A percentile compares a stretch with the other conserved stretches of the same genome.
Evolutionary conservation across 1,284 basidiomycete genomes (phyloP).

Genomic region (Sporisorium scitamineum): DNA sequence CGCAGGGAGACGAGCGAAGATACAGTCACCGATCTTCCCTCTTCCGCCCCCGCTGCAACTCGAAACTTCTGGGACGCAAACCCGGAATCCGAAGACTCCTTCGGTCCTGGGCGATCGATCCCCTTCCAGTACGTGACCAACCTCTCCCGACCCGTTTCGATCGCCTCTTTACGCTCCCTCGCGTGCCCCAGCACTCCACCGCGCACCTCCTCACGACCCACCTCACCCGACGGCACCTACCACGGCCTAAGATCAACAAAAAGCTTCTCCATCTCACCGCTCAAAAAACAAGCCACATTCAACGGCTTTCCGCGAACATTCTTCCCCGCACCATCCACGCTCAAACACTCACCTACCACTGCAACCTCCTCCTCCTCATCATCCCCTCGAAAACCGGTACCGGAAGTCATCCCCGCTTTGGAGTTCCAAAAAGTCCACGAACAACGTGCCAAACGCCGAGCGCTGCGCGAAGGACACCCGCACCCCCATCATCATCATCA

Average conservation of each 20-base stretch:
- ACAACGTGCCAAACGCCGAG: slow-evolving; percentile 3
- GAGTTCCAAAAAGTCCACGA: slow-evolving; percentile 22
- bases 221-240: slow-evolving; percentile 26
- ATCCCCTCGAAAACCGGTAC: slow-evolving; percentile 16
- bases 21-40: slow-evolving; percentile 18
- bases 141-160: slow-evolving; percentile 34
- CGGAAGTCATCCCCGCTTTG: slow-evolving; percentile 22
- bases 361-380: slow-evolving; percentile 4
- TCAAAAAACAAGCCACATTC: slow-evolving; percentile 33
- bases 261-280: slow-evolving; percentile 27
- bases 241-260: slow-evolving; percentile 15
- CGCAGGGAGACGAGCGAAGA: slow-evolving; percentile 25
- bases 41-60: neutral
- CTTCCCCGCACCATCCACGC: slow-evolving; percentile 13
- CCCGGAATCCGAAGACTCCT: neutral
- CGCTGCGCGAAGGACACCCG: neutral
- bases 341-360: slow-evolving; percentile 20
- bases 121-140: slow-evolving; percentile 47
- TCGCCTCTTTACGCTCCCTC: slow-evolving; percentile 37
- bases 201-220: slow-evolving; percentile 30
- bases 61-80: slow-evolving; percentile 18
- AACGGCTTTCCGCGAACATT: slow-evolving; percentile 39
- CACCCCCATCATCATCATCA: neutral
- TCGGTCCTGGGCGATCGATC: slow-evolving; percentile 8
- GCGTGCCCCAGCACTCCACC: slow-evolving; percentile 36